Percentiles rank a stretch among this genome's conserved stretches.
These are phyloP conservation scores for Aurifilum marmelostoma DNA, from an alignment of 2,329 filamentous ascomycete species.

Conservation along the genomic window DNA sequence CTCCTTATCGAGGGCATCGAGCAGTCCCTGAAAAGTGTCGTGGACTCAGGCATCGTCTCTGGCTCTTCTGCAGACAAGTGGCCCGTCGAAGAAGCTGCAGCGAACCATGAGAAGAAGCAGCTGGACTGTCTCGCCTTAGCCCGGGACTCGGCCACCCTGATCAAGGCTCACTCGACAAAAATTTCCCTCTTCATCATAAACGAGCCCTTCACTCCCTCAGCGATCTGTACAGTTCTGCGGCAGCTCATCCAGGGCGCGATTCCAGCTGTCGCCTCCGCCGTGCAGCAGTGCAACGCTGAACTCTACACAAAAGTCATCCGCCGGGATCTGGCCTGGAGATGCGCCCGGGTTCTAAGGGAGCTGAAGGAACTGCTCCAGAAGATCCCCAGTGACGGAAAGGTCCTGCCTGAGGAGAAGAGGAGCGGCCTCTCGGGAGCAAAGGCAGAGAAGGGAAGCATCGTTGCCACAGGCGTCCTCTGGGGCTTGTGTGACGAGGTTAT, in stretches of 20 bases:
- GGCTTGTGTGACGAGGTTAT: conserved; percentile 76
- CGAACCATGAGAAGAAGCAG: conserved; percentile 29
- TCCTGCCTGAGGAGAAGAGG: conserved; percentile 51
- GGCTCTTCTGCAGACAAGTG: conserved; percentile 23
- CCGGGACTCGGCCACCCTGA: conserved; percentile 70
- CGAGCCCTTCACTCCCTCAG: conserved; percentile 81
- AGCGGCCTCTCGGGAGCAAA: conserved; percentile 42
- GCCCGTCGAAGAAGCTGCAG: conserved; percentile 27
- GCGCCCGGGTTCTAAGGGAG: conserved; percentile 64
- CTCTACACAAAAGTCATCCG: conserved; percentile 67
- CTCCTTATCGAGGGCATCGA: conserved; percentile 31
- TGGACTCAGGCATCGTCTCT: conserved; percentile 26
- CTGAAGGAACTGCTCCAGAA: conserved; percentile 62
- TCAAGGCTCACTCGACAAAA: conserved; percentile 84
- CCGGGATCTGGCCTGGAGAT: conserved; percentile 63
- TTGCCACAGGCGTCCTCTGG: conserved; percentile 80
- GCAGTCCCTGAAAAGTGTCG: conserved; percentile 22
- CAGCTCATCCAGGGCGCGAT: conserved; percentile 75
- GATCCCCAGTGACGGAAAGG: conserved; percentile 62
- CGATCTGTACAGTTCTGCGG: conserved; percentile 69
- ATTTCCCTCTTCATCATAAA: conserved; percentile 85
- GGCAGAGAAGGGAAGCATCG: conserved; percentile 56
- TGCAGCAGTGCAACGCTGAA: conserved; percentile 64
- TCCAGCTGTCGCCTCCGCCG: conserved; percentile 72
- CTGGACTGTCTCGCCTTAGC: conserved; percentile 69